Evolutionary conservation across 2,329 filamentous ascomycete species (phyloP).

Genomic region (Cladosporium oxysporum): DNA sequence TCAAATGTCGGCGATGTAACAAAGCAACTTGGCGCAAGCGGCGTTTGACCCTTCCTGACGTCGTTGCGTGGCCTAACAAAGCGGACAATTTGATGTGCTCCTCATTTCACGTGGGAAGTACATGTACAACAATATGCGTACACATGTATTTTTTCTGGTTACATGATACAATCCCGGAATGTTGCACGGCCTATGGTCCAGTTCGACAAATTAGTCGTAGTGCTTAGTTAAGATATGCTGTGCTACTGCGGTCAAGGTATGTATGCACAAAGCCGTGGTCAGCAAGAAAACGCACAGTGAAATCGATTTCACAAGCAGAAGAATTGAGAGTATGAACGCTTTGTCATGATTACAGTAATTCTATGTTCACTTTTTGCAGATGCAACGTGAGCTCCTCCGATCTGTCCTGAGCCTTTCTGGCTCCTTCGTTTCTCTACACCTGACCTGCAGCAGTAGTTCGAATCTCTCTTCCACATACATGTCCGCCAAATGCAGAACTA

Average conservation of each 20-base stretch:
- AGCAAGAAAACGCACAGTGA: not conserved
- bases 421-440: conserved; percentile 13
- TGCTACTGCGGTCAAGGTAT: not conserved
- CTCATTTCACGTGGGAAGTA: not conserved
- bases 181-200: too few relatives aligned
- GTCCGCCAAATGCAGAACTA: conserved; percentile 10
- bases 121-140: not conserved
- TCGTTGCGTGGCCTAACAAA: not conserved
- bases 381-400: conserved; percentile 10
- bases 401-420: conserved; percentile 9
- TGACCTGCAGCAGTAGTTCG: conserved; percentile 19
- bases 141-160: too few relatives aligned
- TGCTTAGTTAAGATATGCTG: too few relatives aligned
- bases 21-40: conserved; percentile 6
- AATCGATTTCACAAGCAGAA: not conserved
- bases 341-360: conserved; percentile 16
- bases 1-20: not conserved
- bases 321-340: conserved; percentile 1
- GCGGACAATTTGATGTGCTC: not conserved
- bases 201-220: too few relatives aligned
- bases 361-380: conserved; percentile 16
- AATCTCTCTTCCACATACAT: conserved; percentile 3
- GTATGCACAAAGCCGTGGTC: too few relatives aligned
- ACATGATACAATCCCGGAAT: too few relatives aligned
- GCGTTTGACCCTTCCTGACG: conserved; percentile 1